phyloP scores from a whole-genome alignment of 768 basidiomycete species.

The Agaricus sinodeliciosus region DNA sequence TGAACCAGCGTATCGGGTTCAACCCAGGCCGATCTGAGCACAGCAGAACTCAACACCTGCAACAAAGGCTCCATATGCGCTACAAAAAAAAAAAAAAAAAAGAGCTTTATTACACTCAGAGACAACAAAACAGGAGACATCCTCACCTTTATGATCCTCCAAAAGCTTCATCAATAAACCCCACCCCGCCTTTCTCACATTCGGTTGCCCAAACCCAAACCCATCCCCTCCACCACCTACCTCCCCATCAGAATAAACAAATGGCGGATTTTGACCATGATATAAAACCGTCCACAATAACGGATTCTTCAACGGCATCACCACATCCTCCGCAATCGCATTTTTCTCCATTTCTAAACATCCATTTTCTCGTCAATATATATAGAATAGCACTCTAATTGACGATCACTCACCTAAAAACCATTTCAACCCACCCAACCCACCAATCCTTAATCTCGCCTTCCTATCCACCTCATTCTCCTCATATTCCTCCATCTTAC shows the following conservation, averaged over 20 bases:
- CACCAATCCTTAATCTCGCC: conserved; percentile 63
- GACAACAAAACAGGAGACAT: background rate
- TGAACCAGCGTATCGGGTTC: conserved; percentile 72
- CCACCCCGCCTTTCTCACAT: conserved; percentile 72
- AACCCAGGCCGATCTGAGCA: conserved; percentile 60
- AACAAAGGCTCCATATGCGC: conserved; percentile 25
- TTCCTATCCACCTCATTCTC: conserved; percentile 65
- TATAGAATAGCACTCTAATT: background rate
- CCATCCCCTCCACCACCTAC: conserved; percentile 22
- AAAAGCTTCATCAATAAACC: conserved; percentile 39
- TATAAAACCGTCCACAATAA: conserved; percentile 56
- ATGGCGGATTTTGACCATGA: conserved; percentile 34
- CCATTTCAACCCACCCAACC: conserved; percentile 60
- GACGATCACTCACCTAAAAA: conserved; percentile 42
- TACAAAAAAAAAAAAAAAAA: background rate
- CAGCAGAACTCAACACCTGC: conserved; percentile 44
- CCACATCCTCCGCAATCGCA: conserved; percentile 20
- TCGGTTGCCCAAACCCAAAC: conserved; percentile 63
- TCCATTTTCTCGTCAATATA: background rate
- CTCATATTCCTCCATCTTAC: conserved; percentile 53
- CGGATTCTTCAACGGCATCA: conserved; percentile 40
- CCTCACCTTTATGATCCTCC: conserved; percentile 38
- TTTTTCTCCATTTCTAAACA: conserved; percentile 1
- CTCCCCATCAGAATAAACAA: conserved; percentile 19
- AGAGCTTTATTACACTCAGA: background rate